These are phyloP conservation scores for Morella rubra DNA, from an alignment of 306 rosid species.

Conservation along the genomic window DNA sequence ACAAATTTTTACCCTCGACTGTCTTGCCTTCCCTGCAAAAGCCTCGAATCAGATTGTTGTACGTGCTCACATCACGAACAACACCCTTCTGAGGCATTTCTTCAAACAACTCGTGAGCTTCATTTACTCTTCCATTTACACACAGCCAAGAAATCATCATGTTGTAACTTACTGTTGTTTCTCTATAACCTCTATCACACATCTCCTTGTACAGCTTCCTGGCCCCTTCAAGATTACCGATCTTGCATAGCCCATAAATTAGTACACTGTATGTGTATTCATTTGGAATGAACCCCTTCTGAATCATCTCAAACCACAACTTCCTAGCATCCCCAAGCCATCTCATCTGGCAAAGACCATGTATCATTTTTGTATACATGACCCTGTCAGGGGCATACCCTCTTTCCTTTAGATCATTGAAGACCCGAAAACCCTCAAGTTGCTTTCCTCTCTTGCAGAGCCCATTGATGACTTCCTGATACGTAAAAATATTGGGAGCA, in stretches of 20 bases:
- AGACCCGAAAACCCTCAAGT: slow-evolving; percentile 49
- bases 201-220: slow-evolving; percentile 55
- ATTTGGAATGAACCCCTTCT: slow-evolving; percentile 60
- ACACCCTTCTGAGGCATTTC: slow-evolving; percentile 60
- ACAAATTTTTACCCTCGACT: slow-evolving; percentile 39
- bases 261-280: slow-evolving; percentile 53
- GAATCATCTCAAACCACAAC: slow-evolving; percentile 85
- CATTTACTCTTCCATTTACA: slow-evolving; percentile 44
- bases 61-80: slow-evolving; percentile 45
- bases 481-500: slow-evolving; percentile 49
- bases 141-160: slow-evolving; percentile 58
- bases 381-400: slow-evolving; percentile 68
- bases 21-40: slow-evolving; percentile 50
- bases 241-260: slow-evolving; percentile 51
- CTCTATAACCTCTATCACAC: slow-evolving; percentile 50
- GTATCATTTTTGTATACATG: slow-evolving; percentile 74
- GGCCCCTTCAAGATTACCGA: slow-evolving; percentile 49
- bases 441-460: slow-evolving; percentile 46
- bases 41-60: slow-evolving; percentile 54
- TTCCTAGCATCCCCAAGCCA: slow-evolving; percentile 60
- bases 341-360: slow-evolving; percentile 50
- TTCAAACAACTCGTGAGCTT: slow-evolving; percentile 52
- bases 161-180: slow-evolving; percentile 44
- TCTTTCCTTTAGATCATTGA: slow-evolving; percentile 71
- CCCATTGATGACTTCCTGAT: slow-evolving; percentile 59